Evolutionary conservation across 805 yeast species (phyloP).

Genomic region (Candida mattraensis): DNA sequence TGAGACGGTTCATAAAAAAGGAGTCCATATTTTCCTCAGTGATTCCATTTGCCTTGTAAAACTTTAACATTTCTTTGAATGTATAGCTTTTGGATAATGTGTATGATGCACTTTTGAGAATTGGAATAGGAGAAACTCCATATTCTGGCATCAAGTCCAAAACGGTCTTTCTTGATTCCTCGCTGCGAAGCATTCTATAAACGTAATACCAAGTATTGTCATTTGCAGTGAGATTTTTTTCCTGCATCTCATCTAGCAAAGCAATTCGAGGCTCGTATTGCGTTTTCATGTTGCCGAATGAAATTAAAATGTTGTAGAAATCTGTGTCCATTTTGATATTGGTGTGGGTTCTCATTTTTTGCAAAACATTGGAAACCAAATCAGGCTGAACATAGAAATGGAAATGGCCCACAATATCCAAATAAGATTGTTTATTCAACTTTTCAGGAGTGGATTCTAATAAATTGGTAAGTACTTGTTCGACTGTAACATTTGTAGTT

Average conservation of each 20-base stretch:
- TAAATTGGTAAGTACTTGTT: conserved; percentile 12
- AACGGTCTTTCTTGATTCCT: conserved; percentile 19
- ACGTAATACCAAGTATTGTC: conserved; percentile 31
- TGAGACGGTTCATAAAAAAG: conserved; percentile 23
- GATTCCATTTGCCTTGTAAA: conserved; percentile 16
- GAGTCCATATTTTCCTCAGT: conserved; percentile 10
- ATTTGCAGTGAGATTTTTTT: conserved; percentile 19
- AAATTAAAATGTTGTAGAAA: conserved; percentile 28
- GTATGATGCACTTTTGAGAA: conserved; percentile 20
- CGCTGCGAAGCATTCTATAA: conserved; percentile 20
- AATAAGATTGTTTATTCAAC: conserved; percentile 23
- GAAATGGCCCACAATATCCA: conserved; percentile 13
- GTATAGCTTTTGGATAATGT: conserved; percentile 14
- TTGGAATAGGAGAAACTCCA: conserved; percentile 23
- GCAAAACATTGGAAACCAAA: conserved; percentile 17
- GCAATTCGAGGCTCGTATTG: conserved; percentile 19
- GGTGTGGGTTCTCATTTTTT: conserved; percentile 23
- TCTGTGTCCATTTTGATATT: conserved; percentile 26
- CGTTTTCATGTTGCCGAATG: conserved; percentile 16
- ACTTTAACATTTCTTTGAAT: conserved; percentile 19
- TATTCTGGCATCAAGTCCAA: conserved; percentile 26
- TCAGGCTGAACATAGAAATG: conserved; percentile 23
- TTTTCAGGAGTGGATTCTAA: conserved; percentile 16
- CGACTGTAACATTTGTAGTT: conserved; percentile 11
- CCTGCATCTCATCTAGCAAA: conserved; percentile 19